Conservation (phyloP, 352 stramenopile genomes). For the Phytophthora colocasiae region DNA sequence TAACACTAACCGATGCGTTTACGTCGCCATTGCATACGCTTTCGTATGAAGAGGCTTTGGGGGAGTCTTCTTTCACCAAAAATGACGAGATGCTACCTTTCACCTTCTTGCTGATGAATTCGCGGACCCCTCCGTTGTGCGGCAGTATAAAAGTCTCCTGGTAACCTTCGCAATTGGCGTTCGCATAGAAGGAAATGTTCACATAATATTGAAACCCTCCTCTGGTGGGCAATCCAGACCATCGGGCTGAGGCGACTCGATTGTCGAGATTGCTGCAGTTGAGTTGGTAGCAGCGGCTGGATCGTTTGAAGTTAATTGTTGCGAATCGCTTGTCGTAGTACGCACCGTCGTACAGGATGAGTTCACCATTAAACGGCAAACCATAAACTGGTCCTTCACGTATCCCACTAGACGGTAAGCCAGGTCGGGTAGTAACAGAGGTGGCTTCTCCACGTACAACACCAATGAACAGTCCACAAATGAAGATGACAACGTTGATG, state of each 20-base stretch:
- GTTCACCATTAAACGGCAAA: background rate
- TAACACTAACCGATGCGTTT: background rate
- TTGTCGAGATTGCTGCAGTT: slow-evolving; percentile 24
- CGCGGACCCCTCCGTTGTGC: slow-evolving; percentile 4
- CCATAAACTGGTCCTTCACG: background rate
- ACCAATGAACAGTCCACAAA: background rate
- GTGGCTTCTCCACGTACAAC: background rate
- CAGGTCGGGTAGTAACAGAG: too few relatives aligned
- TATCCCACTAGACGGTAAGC: too few relatives aligned
- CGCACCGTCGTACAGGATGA: background rate
- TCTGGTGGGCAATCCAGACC: slow-evolving; percentile 9
- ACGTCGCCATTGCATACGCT: slow-evolving; percentile 4
- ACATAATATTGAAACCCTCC: background rate
- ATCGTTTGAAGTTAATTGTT: background rate
- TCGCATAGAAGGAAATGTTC: slow-evolving; percentile 6
- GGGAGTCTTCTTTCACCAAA: slow-evolving; percentile 1
- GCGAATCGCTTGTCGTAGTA: background rate
- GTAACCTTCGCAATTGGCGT: background rate
- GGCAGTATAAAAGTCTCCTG: slow-evolving; percentile 3
- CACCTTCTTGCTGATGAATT: slow-evolving; percentile 9
- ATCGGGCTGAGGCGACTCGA: slow-evolving; percentile 9
- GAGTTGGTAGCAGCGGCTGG: slow-evolving; percentile 27
- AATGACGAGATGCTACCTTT: slow-evolving; percentile 7
- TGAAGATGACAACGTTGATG: background rate
- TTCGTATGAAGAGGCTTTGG: background rate